Evolutionary conservation across 1,284 basidiomycete species (phyloP).

Genomic region (Leccinum huronense): DNA sequence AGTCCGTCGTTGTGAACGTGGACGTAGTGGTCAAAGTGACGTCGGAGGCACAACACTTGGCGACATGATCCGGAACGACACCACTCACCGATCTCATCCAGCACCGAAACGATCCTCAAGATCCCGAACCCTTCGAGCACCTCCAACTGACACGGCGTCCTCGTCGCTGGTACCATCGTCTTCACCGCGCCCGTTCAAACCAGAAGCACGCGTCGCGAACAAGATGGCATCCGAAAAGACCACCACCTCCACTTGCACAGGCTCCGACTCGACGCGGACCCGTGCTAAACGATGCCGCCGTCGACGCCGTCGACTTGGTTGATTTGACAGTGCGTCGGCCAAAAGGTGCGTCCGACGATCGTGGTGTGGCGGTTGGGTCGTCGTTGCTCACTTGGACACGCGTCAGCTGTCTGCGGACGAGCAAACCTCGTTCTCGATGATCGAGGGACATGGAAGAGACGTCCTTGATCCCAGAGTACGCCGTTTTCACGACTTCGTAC

Average conservation of each 20-base stretch:
- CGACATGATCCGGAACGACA: not conserved
- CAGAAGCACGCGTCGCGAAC: constrained; percentile 38
- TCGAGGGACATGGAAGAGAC: constrained; percentile 55
- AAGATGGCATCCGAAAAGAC: constrained; percentile 72
- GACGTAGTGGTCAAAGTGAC: not conserved
- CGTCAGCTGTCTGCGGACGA: constrained; percentile 62
- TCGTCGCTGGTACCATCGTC: not conserved
- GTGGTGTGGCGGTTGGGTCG: not conserved
- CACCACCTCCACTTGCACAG: constrained; percentile 47
- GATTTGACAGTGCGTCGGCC: constrained; percentile 37
- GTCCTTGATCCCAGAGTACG: constrained; percentile 60
- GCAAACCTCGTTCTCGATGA: constrained; percentile 66
- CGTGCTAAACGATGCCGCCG: constrained; percentile 34
- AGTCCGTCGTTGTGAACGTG: not conserved
- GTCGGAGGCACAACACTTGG: not conserved
- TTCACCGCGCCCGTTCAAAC: constrained; percentile 10
- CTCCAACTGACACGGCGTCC: constrained; percentile 18
- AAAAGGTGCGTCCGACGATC: constrained; percentile 4
- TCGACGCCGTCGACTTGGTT: constrained; percentile 39
- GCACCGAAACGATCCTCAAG: constrained; percentile 52
- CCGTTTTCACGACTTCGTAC: constrained; percentile 66
- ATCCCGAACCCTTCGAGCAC: constrained; percentile 55
- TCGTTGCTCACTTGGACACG: constrained; percentile 32
- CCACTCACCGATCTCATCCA: constrained; percentile 34
- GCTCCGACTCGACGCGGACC: constrained; percentile 34